These are phyloP conservation scores for Remersonia thermophila DNA, from an alignment of 2,329 filamentous ascomycete genomes.

Conservation along the genomic window DNA sequence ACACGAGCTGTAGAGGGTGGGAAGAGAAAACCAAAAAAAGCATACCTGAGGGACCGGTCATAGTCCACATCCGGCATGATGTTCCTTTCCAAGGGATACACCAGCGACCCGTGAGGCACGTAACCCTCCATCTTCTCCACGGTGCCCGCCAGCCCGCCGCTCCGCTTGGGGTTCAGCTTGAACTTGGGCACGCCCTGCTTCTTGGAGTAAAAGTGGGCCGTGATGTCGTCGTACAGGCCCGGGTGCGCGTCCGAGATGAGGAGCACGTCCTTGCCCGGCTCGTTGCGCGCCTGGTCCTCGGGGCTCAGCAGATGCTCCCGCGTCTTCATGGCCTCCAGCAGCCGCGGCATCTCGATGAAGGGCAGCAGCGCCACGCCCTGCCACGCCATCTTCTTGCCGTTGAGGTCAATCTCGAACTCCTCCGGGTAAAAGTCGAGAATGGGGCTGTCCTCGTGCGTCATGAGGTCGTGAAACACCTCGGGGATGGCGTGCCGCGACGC, in stretches of 20 bases:
- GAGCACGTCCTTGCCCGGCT: constrained; percentile 66
- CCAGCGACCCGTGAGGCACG: constrained; percentile 69
- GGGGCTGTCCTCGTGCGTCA: constrained; percentile 76
- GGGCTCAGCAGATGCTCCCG: constrained; percentile 69
- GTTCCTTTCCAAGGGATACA: constrained; percentile 61
- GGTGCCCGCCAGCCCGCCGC: constrained; percentile 65
- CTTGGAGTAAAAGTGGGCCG: constrained; percentile 82
- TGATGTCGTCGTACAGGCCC: constrained; percentile 70
- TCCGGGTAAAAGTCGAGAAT: constrained; percentile 98
- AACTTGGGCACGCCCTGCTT: constrained; percentile 56
- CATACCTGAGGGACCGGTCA: constrained; percentile 74
- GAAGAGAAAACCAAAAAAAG: no score
- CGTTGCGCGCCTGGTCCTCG: constrained; percentile 69
- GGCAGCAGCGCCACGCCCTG: constrained; percentile 87
- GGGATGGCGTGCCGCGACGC: constrained; percentile 87
- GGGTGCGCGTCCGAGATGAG: constrained; percentile 74
- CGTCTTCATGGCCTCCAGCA: constrained; percentile 69
- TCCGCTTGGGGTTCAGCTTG: constrained; percentile 62
- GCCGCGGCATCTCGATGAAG: constrained; percentile 85
- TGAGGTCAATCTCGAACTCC: constrained; percentile 85
- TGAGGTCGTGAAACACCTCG: constrained; percentile 75
- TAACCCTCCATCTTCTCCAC: constrained; percentile 75
- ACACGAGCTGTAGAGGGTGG: no score
- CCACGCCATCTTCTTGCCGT: constrained; percentile 98
- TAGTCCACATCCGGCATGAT: constrained; percentile 68